A percentile compares a stretch with the other conserved stretches of the same genome.
phyloP scores from a whole-genome alignment of 306 rosid genomes.

The Quillaja saponaria region DNA sequence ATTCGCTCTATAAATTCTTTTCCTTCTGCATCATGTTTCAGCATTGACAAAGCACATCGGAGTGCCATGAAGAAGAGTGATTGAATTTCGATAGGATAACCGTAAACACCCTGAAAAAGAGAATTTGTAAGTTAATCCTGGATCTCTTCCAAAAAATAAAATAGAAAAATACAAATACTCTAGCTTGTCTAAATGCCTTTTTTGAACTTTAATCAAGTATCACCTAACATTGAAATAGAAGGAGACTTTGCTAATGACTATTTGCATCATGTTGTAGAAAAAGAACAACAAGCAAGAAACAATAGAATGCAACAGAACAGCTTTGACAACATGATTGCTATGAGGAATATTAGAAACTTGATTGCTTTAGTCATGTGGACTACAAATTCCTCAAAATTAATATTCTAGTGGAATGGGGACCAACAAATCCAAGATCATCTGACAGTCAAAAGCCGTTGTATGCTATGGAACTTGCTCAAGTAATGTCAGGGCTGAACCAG shows the following conservation, averaged over 20 bases:
- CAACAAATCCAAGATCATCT: too few species aligned
- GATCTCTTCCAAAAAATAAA: slow-evolving; percentile 9
- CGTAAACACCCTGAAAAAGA: slow-evolving; percentile 75
- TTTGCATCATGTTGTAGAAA: slow-evolving; percentile 8
- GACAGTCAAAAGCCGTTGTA: too few species aligned
- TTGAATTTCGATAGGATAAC: slow-evolving; percentile 93
- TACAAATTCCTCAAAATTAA: too few species aligned
- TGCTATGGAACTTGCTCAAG: too few species aligned
- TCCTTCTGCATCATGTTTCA: slow-evolving; percentile 78
- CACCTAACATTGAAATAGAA: slow-evolving; percentile 17
- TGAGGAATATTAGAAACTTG: too few species aligned
- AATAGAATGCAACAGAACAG: too few species aligned
- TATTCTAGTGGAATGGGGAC: too few species aligned
- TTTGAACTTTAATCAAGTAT: slow-evolving; percentile 7
- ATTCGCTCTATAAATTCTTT: slow-evolving; percentile 79
- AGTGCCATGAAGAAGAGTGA: slow-evolving; percentile 91
- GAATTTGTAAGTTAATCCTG: slow-evolving; percentile 8
- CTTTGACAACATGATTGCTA: too few species aligned
- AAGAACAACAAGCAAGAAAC: neutral
- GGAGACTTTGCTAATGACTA: slow-evolving; percentile 12
- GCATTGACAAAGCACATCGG: slow-evolving; percentile 72
- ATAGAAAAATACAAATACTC: too few species aligned
- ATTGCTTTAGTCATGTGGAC: too few species aligned
- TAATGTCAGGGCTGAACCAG: too few species aligned
- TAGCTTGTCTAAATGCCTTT: neutral